These are phyloP conservation scores for Phytophthora sojae DNA, from an alignment of 352 stramenopile species.

Conservation along the genomic window DNA sequence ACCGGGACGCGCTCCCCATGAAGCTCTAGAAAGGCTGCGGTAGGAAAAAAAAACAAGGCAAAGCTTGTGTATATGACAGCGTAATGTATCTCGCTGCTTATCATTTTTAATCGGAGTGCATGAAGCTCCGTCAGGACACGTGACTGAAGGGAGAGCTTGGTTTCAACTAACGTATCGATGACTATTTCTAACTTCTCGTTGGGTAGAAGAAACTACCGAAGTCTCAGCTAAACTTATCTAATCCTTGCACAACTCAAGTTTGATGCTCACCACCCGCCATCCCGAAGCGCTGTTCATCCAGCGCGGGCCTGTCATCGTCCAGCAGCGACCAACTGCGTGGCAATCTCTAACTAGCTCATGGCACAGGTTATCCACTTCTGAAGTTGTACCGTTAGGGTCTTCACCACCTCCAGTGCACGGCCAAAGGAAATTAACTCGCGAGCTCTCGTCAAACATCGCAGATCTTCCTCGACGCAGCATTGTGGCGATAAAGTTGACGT, in stretches of 20 bases:
- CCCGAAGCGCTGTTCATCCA: constrained; percentile 14
- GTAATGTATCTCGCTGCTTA: constrained; percentile 3
- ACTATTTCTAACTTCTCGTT: no score
- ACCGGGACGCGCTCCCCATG: constrained; percentile 67
- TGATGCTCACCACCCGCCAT: neutral
- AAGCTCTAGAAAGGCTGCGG: constrained; percentile 51
- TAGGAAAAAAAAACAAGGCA: neutral
- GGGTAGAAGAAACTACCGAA: no score
- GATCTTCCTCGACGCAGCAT: constrained; percentile 11
- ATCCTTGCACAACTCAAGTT: no score
- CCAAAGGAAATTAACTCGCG: neutral
- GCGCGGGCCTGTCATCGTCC: neutral
- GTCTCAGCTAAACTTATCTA: no score
- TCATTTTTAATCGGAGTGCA: constrained; percentile 14
- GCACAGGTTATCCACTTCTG: constrained; percentile 3
- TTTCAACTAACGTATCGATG: neutral
- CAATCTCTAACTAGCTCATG: neutral
- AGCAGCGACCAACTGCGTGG: neutral
- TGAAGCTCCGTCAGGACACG: neutral
- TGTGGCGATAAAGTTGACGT: constrained; percentile 16
- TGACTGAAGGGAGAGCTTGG: neutral
- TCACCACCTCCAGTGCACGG: neutral
- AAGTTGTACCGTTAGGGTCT: constrained; percentile 9
- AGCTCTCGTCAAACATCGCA: neutral
- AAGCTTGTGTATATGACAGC: constrained; percentile 14